Percentiles rank a stretch among this genome's conserved stretches.
Conservation (phyloP, 2,329 filamentous ascomycete genomes). For the Phoma sp. region DNA sequence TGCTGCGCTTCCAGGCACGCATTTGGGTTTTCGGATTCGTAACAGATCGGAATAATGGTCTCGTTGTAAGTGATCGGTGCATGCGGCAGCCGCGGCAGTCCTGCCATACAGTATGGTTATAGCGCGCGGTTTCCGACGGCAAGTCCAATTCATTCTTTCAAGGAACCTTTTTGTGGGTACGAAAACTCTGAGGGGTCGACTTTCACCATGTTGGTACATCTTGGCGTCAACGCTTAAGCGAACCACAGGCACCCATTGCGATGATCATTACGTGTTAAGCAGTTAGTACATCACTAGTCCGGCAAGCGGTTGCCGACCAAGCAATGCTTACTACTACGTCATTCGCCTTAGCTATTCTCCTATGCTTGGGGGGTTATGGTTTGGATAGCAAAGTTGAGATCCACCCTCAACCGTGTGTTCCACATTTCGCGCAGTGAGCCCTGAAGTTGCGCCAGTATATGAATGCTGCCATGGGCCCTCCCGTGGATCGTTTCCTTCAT, state of each 20-base stretch:
- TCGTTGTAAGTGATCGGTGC: background rate
- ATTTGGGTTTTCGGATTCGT: background rate
- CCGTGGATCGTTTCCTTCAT: background rate
- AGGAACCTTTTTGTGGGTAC: conserved; percentile 1
- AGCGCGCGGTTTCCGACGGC: conserved; percentile 4
- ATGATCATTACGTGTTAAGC: conserved; percentile 22
- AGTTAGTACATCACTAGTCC: conserved; percentile 6
- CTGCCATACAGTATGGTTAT: background rate
- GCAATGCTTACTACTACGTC: conserved; percentile 20
- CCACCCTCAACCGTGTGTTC: conserved; percentile 10
- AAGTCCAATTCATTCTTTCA: background rate
- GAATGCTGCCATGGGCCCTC: background rate
- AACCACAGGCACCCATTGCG: conserved; percentile 16
- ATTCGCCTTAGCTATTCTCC: conserved; percentile 17
- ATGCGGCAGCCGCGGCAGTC: background rate
- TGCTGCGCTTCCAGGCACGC: background rate
- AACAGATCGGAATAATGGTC: too few species aligned
- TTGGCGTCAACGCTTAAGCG: conserved; percentile 6
- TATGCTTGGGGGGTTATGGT: conserved; percentile 6
- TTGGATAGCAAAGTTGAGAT: background rate
- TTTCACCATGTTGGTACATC: background rate
- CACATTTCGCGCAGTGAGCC: background rate
- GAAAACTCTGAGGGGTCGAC: conserved; percentile 6
- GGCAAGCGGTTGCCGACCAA: conserved; percentile 8
- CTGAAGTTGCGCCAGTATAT: conserved; percentile 6